Base-by-base conservation (phyloP, 306 rosid species). In the Dryas octopetala region DNA sequence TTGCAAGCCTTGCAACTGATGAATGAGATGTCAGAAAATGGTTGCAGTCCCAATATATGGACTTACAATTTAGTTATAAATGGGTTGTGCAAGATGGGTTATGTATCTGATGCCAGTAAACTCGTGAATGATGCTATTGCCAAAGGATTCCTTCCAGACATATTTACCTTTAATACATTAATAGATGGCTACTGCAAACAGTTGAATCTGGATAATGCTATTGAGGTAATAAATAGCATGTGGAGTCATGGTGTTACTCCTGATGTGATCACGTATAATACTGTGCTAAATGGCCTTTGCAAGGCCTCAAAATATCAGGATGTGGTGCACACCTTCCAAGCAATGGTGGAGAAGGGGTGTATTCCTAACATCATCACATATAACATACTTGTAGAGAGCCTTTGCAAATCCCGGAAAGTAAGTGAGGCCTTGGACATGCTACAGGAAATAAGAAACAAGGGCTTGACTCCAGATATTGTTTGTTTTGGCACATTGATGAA, bases 81-180 rank as follows among this genome's bases (percentile, higher is more conserved):
- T 68, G 97, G 96, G 62, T 70, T 94, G 85, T 94, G 98, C 86
- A 94, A 94, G 89, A 83, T 91, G 86, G 96, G 98, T 68, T 94
- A 87, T 83, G 66, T 90, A 60, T 83, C 85, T 64, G 96, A 94
- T 69, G 98, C 97, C 71, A 76, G 44, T 81, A 81, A 83, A 74
- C 88, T 94, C 76, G 50, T 88, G 63, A 84, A 83, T 48, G 97
- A 85, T 71, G 96, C 89, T 72, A 90, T 91, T 83, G 78, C 90
- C 47, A 81, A 84, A 79, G 96, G 96, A 69, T 90, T 85, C 83
- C 65, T 86, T 78, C 98, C 95, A 0, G 97, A 94, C 83, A 88
- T 91, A 79, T 91, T 86, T 80, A 91, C 97, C 46, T 91, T 87
- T 53, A 94, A 90, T 71, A 94, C 94, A 53, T 82, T 94, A 88